These are phyloP conservation scores for Pestalotiopsis fici DNA, from an alignment of 2,329 filamentous ascomycete species.

Conservation along the genomic window DNA sequence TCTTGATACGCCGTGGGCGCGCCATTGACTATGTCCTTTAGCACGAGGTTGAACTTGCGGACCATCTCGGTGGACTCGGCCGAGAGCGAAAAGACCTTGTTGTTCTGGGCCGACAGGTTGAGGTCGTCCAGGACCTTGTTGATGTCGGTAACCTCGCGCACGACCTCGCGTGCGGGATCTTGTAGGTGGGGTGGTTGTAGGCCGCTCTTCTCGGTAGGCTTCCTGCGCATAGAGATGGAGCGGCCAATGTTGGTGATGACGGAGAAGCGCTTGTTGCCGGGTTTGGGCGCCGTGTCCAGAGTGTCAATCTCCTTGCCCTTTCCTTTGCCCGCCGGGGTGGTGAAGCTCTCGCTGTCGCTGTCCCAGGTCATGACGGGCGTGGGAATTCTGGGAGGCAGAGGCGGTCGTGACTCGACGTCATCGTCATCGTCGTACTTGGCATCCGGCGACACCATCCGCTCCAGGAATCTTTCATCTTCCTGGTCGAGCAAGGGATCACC, in stretches of 20 bases:
- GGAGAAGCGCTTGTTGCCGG: conserved; percentile 40
- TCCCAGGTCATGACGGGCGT: conserved; percentile 53
- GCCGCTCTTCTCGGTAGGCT: conserved; percentile 24
- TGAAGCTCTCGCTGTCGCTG: conserved; percentile 39
- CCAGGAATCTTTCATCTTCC: conserved; percentile 61
- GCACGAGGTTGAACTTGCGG: conserved; percentile 81
- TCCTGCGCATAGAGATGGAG: conserved; percentile 26
- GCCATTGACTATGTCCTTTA: conserved; percentile 90
- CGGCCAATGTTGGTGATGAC: conserved; percentile 34
- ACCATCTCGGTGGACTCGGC: conserved; percentile 81
- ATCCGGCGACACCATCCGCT: conserved; percentile 47
- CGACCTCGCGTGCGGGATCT: conserved; percentile 41
- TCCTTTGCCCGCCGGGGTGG: conserved; percentile 22
- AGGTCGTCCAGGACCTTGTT: conserved; percentile 78
- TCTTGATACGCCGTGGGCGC: conserved; percentile 93
- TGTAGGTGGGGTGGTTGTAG: conserved; percentile 22
- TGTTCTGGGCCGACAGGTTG: conserved; percentile 80
- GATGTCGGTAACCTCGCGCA: conserved; percentile 69
- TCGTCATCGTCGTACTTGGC: conserved; percentile 31
- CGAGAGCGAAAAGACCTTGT: conserved; percentile 82
- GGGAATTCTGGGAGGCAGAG: conserved; percentile 55
- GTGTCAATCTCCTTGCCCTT: conserved; percentile 27
- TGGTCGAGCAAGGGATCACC: conserved; percentile 49
- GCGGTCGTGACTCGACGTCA: conserved; percentile 48
- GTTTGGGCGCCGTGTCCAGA: conserved; percentile 30